phyloP scores from a whole-genome alignment of 768 basidiomycete genomes.

The Hygrocybe coccinea region DNA sequence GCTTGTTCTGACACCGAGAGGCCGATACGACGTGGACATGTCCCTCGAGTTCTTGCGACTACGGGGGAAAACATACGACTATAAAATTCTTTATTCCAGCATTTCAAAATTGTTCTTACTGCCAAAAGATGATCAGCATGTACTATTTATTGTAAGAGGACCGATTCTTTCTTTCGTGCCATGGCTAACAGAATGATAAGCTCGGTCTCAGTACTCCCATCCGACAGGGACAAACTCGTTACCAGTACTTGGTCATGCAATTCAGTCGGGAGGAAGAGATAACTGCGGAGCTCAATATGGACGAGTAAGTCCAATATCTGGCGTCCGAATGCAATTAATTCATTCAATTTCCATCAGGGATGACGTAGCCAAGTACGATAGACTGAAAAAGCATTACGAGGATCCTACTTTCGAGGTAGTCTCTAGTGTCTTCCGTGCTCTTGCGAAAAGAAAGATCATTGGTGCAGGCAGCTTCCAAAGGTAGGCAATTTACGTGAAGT shows the following conservation, averaged over 20 bases:
- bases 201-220: slow-evolving; percentile 90
- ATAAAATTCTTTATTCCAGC: slow-evolving; percentile 88
- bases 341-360: slow-evolving; percentile 46
- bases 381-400: slow-evolving; percentile 90
- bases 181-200: slow-evolving; percentile 35
- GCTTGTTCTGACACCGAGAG: slow-evolving; percentile 90
- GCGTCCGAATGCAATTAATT: background rate
- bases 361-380: slow-evolving; percentile 72
- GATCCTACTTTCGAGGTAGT: slow-evolving; percentile 94
- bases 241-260: slow-evolving; percentile 97
- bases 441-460: slow-evolving; percentile 88
- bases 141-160: slow-evolving; percentile 83
- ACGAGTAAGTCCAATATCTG: slow-evolving; percentile 56
- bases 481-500: slow-evolving; percentile 34
- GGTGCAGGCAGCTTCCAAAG: slow-evolving; percentile 83
- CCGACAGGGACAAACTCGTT: slow-evolving; percentile 94
- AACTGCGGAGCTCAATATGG: slow-evolving; percentile 89
- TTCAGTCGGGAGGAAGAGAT: slow-evolving; percentile 97
- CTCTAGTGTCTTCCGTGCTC: slow-evolving; percentile 85
- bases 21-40: slow-evolving; percentile 97
- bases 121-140: slow-evolving; percentile 94
- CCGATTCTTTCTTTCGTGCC: background rate
- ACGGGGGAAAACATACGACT: slow-evolving; percentile 98
- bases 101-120: slow-evolving; percentile 87
- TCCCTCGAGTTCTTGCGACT: slow-evolving; percentile 90